Conservation (phyloP, 2,329 filamentous ascomycete genomes). For the Penicillium italicum region DNA sequence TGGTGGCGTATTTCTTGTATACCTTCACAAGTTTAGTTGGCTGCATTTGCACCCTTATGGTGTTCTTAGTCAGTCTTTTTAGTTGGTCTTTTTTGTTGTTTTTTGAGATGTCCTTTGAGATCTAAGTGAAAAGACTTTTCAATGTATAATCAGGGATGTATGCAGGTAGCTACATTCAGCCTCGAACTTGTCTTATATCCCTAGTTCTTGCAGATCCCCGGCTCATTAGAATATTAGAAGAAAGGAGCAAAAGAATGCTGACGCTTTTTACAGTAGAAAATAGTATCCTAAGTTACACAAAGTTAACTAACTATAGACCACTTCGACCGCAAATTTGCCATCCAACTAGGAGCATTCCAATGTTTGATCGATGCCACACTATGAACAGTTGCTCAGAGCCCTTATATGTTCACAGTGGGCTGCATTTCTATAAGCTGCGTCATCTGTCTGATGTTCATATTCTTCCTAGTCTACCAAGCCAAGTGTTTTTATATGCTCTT, state of each 20-base stretch:
- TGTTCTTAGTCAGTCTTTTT: too few relatives aligned
- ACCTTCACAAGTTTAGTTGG: too few relatives aligned
- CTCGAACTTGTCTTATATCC: too few relatives aligned
- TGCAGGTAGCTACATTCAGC: neutral
- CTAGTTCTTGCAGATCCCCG: neutral
- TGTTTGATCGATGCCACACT: conserved; percentile 57
- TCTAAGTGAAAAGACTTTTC: too few relatives aligned
- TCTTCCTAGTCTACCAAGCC: conserved; percentile 61
- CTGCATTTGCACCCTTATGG: too few relatives aligned
- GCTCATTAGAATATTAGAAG: too few relatives aligned
- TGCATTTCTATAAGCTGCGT: conserved; percentile 51
- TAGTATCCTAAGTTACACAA: conserved; percentile 50
- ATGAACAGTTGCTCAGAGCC: conserved; percentile 55
- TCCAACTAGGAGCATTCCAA: conserved; percentile 58
- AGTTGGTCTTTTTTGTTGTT: too few relatives aligned
- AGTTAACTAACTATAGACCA: conserved; percentile 55
- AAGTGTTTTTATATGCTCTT: conserved; percentile 59
- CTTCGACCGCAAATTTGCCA: conserved; percentile 58
- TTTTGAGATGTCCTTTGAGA: too few relatives aligned
- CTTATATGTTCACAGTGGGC: conserved; percentile 56
- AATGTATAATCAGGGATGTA: too few relatives aligned
- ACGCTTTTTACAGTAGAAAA: conserved; percentile 38
- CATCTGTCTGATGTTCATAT: conserved; percentile 47
- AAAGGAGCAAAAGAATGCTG: neutral
- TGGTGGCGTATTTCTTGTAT: neutral